Percentiles rank a stretch among this genome's conserved stretches.
These are phyloP conservation scores for Backusella luteola DNA, from an alignment of 192 early-diverging fungal genomes.

Conservation along the genomic window DNA sequence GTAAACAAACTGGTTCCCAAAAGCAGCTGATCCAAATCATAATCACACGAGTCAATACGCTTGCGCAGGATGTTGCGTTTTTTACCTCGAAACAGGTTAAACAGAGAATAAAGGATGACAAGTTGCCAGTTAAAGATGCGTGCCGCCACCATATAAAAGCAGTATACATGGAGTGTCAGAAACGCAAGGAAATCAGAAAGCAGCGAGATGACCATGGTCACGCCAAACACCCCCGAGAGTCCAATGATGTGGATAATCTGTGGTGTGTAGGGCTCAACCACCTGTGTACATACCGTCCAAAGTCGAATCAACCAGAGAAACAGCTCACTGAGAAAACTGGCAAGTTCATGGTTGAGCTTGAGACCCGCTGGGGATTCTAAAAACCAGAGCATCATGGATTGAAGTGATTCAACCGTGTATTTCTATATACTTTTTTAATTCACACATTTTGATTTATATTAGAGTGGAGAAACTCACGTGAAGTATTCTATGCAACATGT, in stretches of 20 bases:
- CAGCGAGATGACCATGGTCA: conserved; percentile 81
- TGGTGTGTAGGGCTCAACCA: conserved; percentile 53
- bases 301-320: conserved; percentile 85
- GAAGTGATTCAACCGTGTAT: conserved; percentile 69
- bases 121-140: conserved; percentile 95
- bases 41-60: conserved; percentile 92
- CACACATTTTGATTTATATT: not conserved
- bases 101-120: conserved; percentile 78
- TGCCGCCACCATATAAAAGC: conserved; percentile 93
- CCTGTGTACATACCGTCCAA: conserved; percentile 69
- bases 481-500: conserved; percentile 48
- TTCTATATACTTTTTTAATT: conserved; percentile 33
- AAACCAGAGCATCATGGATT: conserved; percentile 84
- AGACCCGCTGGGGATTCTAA: conserved; percentile 91
- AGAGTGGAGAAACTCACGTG: conserved; percentile 30
- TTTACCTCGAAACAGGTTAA: conserved; percentile 91
- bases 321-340: conserved; percentile 85
- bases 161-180: conserved; percentile 87
- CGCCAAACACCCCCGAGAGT: conserved; percentile 75
- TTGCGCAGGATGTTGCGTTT: conserved; percentile 86
- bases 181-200: conserved; percentile 82
- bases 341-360: conserved; percentile 92
- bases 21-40: conserved; percentile 92
- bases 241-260: conserved; percentile 70
- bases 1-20: conserved; percentile 94